Base-by-base conservation (phyloP, 805 yeast genomes). In the Starmerella sp. region DNA sequence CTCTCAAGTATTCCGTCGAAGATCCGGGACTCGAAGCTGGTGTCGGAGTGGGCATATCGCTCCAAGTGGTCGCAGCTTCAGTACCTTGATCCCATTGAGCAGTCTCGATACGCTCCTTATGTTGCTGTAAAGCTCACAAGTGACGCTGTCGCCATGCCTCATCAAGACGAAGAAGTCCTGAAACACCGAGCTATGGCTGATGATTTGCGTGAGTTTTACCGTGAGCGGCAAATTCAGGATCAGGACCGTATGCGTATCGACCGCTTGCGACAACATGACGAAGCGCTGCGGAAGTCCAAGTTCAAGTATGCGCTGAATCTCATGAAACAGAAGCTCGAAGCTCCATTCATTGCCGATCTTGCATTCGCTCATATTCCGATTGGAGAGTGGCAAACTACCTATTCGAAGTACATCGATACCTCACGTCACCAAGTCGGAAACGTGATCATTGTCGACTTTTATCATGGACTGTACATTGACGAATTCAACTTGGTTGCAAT, bases 391-490 rank as follows among this genome's bases (percentile, higher is more conserved):
- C 47, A 37, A 9, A 22, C 29, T 9, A 31, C 49, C 28, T 62
- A 60, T 45, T 46, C 54, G 5, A 42, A 49, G 15, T 48, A 54
- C 47, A 3, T 61, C 6, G 58, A 55, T 29, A 44, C 46, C 1
- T 15, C 54, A 1, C 45, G 35, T 14, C 57, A 54, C 47, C 22
- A 52, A 17, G 55, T 41, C 9, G 62, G 66, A 9, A 53, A 55
- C 32, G 46, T 63, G 6, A 37, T 62, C 10, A 51, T 60, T 11
- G 36, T 56, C 10, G 63, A 62, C 46, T 60, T 61, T 53, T 59
- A 54, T 51, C 46, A 54, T 22, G 59, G 58, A 38, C 30, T 43
- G 17, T 62, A 62, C 44, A 52, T 59, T 4, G 61, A 57, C 35
- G 53, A 49, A 28, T 49, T 59, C 52, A 53, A 57, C 46, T 31